Evolutionary conservation across 192 early-diverging fungal genomes (phyloP).

Genomic region (Gonapodya prolifera): DNA sequence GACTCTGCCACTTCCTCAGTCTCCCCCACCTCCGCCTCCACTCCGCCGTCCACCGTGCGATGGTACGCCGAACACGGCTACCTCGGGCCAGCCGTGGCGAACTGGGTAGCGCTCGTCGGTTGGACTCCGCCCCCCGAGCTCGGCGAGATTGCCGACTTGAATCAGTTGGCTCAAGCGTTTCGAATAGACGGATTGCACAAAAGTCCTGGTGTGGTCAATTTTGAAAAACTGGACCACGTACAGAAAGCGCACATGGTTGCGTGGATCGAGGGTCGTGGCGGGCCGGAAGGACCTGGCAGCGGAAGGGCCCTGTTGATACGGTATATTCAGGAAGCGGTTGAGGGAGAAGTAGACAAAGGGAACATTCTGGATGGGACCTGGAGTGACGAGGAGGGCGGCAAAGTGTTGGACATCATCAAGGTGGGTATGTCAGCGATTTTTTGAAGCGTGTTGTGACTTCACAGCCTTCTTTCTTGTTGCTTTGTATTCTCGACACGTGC

Average conservation of each 20-base stretch:
- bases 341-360: not conserved
- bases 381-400: not conserved
- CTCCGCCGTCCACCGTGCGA: not conserved
- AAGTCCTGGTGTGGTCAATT: slow-evolving; percentile 35
- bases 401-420: slow-evolving; percentile 1
- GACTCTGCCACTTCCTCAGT: slow-evolving; percentile 8
- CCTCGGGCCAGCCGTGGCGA: slow-evolving; percentile 69
- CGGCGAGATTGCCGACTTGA: slow-evolving; percentile 50
- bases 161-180: slow-evolving; percentile 27
- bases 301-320: not conserved
- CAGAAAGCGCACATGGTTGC: slow-evolving; percentile 52
- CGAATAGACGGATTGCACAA: not conserved
- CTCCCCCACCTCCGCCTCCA: not conserved
- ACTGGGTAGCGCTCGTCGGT: slow-evolving; percentile 77
- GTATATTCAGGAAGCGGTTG: not conserved
- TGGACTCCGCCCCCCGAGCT: slow-evolving; percentile 56
- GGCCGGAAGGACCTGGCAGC: not conserved
- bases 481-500: too few relatives aligned
- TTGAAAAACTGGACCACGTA: slow-evolving; percentile 58
- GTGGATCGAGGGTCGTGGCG: not conserved
- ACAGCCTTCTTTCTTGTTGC: too few relatives aligned
- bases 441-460: too few relatives aligned
- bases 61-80: slow-evolving; percentile 51
- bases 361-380: not conserved
- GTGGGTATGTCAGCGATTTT: not conserved